Percentiles rank a stretch among this genome's conserved stretches.
Evolutionary conservation across 768 basidiomycete species (phyloP).

Genomic region (Brasilioporus rufonigricans): DNA sequence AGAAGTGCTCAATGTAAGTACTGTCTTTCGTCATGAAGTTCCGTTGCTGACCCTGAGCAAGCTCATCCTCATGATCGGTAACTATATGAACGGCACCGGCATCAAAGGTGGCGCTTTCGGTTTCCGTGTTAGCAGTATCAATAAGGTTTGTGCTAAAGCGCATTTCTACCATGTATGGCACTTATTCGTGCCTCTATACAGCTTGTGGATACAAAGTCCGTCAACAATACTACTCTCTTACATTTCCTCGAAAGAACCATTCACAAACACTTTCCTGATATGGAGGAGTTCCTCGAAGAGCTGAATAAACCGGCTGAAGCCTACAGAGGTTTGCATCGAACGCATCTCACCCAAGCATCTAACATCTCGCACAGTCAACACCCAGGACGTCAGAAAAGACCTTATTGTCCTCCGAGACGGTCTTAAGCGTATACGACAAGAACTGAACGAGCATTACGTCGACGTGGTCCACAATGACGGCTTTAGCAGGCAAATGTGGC

Average conservation of each 20-base stretch:
- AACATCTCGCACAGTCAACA: conserved; percentile 59
- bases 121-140: conserved; percentile 96
- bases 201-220: conserved; percentile 97
- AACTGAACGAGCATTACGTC: conserved; percentile 76
- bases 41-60: conserved; percentile 24
- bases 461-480: conserved; percentile 68
- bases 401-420: conserved; percentile 71
- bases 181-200: conserved; percentile 30
- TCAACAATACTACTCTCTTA: conserved; percentile 89
- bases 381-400: conserved; percentile 81
- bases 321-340: conserved; percentile 68
- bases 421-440: conserved; percentile 75
- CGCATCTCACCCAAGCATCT: not conserved
- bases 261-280: conserved; percentile 79
- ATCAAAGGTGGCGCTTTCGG: conserved; percentile 96
- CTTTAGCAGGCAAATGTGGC: conserved; percentile 91
- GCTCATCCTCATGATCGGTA: conserved; percentile 93
- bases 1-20: conserved; percentile 73
- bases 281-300: conserved; percentile 88
- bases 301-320: conserved; percentile 88
- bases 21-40: conserved; percentile 19
- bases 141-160: conserved; percentile 59
- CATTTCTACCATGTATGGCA: not conserved
- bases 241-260: conserved; percentile 94
- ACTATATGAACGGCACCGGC: conserved; percentile 97